Conservation (phyloP, 208 protist genomes). For the Acanthamoeba castellanii region DNA sequence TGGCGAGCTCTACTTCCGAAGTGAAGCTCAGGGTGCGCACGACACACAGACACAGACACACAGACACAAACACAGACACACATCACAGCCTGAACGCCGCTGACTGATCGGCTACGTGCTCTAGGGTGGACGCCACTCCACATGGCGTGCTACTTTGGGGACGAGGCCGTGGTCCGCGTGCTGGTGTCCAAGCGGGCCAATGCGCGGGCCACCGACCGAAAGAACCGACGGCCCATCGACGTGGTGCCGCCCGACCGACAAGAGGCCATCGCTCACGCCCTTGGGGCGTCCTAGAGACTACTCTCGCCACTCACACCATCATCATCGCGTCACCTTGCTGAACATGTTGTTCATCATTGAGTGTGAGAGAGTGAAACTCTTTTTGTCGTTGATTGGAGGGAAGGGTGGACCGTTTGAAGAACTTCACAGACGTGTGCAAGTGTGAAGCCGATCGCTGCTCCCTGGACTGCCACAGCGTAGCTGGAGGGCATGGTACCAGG, state of each 20-base stretch:
- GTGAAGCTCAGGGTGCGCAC: not conserved
- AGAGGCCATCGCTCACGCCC: too few species aligned
- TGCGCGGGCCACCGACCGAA: not conserved
- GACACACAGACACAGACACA: too few species aligned
- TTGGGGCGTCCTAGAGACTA: too few species aligned
- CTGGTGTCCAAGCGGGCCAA: not conserved
- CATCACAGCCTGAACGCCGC: too few species aligned
- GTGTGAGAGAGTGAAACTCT: too few species aligned
- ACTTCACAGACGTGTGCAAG: not conserved
- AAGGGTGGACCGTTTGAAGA: not conserved
- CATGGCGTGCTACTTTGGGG: slow-evolving; percentile 8
- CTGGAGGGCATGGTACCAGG: not conserved
- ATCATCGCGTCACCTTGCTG: too few species aligned
- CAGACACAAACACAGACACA: not conserved
- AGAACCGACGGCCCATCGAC: not conserved
- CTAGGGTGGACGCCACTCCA: not conserved
- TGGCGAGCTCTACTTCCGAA: not conserved
- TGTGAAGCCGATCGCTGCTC: not conserved
- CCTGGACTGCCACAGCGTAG: not conserved
- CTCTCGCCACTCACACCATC: too few species aligned
- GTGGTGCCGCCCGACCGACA: not conserved
- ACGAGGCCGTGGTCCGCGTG: not conserved
- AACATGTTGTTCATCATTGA: too few species aligned
- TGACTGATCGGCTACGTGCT: too few species aligned
- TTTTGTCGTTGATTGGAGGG: too few species aligned